Evolutionary conservation across 352 stramenopile genomes (phyloP), one percentile per base, ranked within the genome.

Genomic region (Pythium biforme): DNA sequence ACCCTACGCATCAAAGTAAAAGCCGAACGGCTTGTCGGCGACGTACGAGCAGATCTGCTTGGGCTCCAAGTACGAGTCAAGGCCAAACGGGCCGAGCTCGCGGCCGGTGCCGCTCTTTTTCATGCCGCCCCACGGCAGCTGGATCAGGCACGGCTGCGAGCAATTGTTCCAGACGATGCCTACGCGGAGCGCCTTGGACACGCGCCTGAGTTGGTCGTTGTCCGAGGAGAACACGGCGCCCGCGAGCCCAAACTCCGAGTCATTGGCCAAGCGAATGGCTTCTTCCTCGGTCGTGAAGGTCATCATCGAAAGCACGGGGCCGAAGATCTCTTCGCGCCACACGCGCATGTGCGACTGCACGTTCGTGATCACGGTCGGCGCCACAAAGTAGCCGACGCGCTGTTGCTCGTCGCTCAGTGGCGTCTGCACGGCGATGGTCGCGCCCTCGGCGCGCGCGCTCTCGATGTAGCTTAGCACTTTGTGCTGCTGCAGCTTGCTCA

Each of bases 281-380:
- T 97, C 89, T 22, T 76, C 77, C 50, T 95, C 86, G 15, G 80
- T 91, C 48, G 90, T 86, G 73, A 98, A 97, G 29, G 77, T 82
- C 72, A 93, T 85, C 3, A 96, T 71, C 0, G 74, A 88, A 19
- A 96, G 66, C 50, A 98, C 89, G 27, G 90, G 90, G 0, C 92
- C 92, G 48, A 98, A 98, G 43, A 96, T 96, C 67, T 96, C 88
- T 37, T 92, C 81, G 29, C 70, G 78, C 83, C 85, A 95, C 37
- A 95, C 80, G n/a, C 80, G 73, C 74, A 89, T 90, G 37, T 71
- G 54, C 31, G 69, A 58, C 15, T 53, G 70, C 17, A 94, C 79
- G 39, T 83, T 84, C 47, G 77, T 88, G 47, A 96, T 37, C n/a
- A 96, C 66, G 10, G 87, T 95, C 37, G 86, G 83, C 23, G 78